Base-by-base conservation (phyloP, 2,329 filamentous ascomycete species). In the Mycosphaerella arachidis region DNA sequence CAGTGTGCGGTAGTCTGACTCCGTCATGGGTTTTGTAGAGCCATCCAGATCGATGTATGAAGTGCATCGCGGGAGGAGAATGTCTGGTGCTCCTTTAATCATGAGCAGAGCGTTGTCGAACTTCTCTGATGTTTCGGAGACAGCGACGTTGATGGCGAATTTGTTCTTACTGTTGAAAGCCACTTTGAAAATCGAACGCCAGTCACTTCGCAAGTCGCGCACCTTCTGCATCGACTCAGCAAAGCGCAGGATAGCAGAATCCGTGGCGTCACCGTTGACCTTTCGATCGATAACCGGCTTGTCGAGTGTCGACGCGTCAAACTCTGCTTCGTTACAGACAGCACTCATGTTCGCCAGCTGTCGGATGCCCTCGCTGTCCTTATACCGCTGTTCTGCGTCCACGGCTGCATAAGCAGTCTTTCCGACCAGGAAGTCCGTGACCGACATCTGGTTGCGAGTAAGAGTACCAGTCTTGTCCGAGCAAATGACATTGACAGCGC, bases 91-190 rank as follows among this genome's bases (percentile, higher is more conserved):
- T 0, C 89, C 89, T 72, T 93, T 92, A 70, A 92, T 89, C n/a
- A 86, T 89, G 48, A 92, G 75, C 0, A 88, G 75, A 1, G 79
- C 56, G 13, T 63, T 63, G 20, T 69, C 60, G 50, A 52, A 52
- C 50, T 52, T 52, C 29, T 52, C 29, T 27, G 61, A 65, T 66
- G 65, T 60, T 4, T 71, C 67, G n/a, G 71, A 71, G 10, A 78
- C 78, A 53, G 87, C 82, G 0, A 86, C 81, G 35, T 84, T 81
- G 57, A 92, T 83, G 85, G 91, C 92, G 71, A 86, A 92, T 74
- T 92, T 92, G 76, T 91, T 92, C 78, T 90, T 72, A 75, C 87
- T 90, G 76, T 92, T 92, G 73, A 92, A 92, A 0, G 87, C 84
- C 30, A 90, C 77, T 56, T 88, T 85, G 66, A 86, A 91, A 1